A percentile compares a stretch with the other conserved stretches of the same genome.
Conservation (phyloP, 805 yeast genomes). For the Torulaspora indica region DNA sequence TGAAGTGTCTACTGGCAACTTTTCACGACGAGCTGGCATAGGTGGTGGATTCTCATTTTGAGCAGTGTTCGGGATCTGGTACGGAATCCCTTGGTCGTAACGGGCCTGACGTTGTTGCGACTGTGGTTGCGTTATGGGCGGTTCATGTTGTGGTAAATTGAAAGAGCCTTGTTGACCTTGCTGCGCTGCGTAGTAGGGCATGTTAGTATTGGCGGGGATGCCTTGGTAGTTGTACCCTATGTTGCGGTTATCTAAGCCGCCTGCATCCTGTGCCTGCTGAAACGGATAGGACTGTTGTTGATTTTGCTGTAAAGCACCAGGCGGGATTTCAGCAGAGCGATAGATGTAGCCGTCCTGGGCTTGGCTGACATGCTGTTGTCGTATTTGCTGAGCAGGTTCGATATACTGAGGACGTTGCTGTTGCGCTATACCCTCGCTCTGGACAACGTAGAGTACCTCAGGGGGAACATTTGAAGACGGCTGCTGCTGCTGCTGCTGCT, state of each 20-base stretch:
- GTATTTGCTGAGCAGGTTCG: constrained; percentile 7
- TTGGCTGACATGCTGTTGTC: constrained; percentile 8
- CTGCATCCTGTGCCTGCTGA: constrained; percentile 6
- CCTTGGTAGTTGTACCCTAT: constrained; percentile 8
- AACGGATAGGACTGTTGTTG: constrained; percentile 8
- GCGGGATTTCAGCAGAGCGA: constrained; percentile 6
- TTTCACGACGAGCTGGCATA: constrained; percentile 19
- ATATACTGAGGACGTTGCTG: constrained; percentile 2
- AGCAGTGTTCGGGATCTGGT: neutral
- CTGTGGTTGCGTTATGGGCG: constrained; percentile 7
- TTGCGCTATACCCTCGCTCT: constrained; percentile 1
- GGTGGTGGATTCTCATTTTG: constrained; percentile 15
- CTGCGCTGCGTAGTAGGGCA: constrained; percentile 11
- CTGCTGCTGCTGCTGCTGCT: neutral
- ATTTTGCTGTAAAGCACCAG: constrained; percentile 4
- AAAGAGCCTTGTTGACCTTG: neutral
- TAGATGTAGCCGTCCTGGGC: constrained; percentile 7
- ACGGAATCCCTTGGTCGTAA: constrained; percentile 3
- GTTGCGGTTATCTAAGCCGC: neutral
- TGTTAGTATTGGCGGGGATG: constrained; percentile 1
- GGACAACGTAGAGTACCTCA: neutral
- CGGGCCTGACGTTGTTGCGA: constrained; percentile 10
- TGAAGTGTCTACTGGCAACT: neutral
- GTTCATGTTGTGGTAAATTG: neutral
- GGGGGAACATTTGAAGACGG: neutral